Percentiles rank a stretch among this genome's conserved stretches.
These are phyloP conservation scores for Phaeophleospora eucalypticola DNA, from an alignment of 2,329 filamentous ascomycete species.

Conservation along the genomic window DNA sequence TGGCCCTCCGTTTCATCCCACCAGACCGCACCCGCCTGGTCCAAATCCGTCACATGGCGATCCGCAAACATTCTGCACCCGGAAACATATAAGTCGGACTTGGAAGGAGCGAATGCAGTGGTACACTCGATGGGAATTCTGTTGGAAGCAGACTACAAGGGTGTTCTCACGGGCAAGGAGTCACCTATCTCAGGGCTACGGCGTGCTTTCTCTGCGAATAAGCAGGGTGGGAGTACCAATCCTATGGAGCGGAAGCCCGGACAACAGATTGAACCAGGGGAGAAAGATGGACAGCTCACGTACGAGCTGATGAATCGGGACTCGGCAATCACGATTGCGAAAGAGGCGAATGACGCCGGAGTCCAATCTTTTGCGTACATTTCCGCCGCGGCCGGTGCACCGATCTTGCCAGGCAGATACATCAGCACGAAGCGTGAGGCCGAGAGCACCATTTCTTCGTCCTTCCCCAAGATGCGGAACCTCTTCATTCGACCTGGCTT, in stretches of 20 bases:
- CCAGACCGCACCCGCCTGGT: slow-evolving; percentile 70
- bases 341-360: slow-evolving; percentile 63
- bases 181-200: slow-evolving; percentile 73
- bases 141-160: slow-evolving; percentile 96
- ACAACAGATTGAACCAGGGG: slow-evolving; percentile 58
- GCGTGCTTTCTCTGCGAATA: slow-evolving; percentile 69
- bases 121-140: slow-evolving; percentile 96
- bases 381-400: slow-evolving; percentile 80
- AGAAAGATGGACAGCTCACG: slow-evolving; percentile 72
- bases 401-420: slow-evolving; percentile 78
- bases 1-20: slow-evolving; percentile 79
- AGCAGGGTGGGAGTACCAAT: slow-evolving; percentile 57
- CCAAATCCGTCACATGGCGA: slow-evolving; percentile 78
- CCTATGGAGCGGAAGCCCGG: slow-evolving; percentile 62
- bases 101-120: slow-evolving; percentile 75
- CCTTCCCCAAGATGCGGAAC: slow-evolving; percentile 70
- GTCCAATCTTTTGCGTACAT: slow-evolving; percentile 77
- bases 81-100: slow-evolving; percentile 68
- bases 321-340: slow-evolving; percentile 75
- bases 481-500: slow-evolving; percentile 84
- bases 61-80: slow-evolving; percentile 84
- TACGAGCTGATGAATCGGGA: slow-evolving; percentile 98
- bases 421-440: slow-evolving; percentile 89
- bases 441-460: slow-evolving; percentile 67
- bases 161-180: slow-evolving; percentile 76